Evolutionary conservation across 2,329 filamentous ascomycete genomes (phyloP).

Genomic region (Ophiosphaerella narmari): DNA sequence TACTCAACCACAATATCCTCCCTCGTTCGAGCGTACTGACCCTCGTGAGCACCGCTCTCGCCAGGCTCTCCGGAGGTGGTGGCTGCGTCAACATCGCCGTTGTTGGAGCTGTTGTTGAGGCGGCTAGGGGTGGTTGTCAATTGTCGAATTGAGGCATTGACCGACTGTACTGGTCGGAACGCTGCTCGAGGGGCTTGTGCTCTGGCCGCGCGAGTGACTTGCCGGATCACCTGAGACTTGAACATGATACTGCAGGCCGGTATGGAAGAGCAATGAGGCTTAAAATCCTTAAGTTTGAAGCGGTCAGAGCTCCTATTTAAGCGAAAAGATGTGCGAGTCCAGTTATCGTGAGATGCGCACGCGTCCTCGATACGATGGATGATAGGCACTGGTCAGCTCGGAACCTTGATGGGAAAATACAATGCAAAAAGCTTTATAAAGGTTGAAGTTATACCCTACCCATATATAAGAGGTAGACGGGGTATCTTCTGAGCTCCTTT

Average conservation of each 20-base stretch:
- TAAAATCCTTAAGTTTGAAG: not conserved
- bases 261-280: constrained; percentile 8
- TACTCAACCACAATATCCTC: constrained; percentile 78
- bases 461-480: not conserved
- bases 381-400: constrained; percentile 13
- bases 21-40: constrained; percentile 79
- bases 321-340: constrained; percentile 8
- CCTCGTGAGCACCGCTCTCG: constrained; percentile 58
- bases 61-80: constrained; percentile 46
- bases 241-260: constrained; percentile 32
- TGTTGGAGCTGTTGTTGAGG: constrained; percentile 28
- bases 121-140: constrained; percentile 37
- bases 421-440: not conserved
- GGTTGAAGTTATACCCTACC: not conserved
- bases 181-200: constrained; percentile 35
- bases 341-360: constrained; percentile 15
- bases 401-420: not conserved
- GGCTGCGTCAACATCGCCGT: constrained; percentile 38
- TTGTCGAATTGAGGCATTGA: constrained; percentile 23
- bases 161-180: constrained; percentile 23
- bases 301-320: constrained; percentile 6
- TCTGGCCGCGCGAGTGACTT: constrained; percentile 31
- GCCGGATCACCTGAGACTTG: constrained; percentile 38
- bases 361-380: constrained; percentile 1
- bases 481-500: constrained; percentile 8